Percentiles rank a stretch among this genome's conserved stretches.
These are phyloP conservation scores for Pholiota adiposa DNA, from an alignment of 1,284 basidiomycete species.

Conservation along the genomic window DNA sequence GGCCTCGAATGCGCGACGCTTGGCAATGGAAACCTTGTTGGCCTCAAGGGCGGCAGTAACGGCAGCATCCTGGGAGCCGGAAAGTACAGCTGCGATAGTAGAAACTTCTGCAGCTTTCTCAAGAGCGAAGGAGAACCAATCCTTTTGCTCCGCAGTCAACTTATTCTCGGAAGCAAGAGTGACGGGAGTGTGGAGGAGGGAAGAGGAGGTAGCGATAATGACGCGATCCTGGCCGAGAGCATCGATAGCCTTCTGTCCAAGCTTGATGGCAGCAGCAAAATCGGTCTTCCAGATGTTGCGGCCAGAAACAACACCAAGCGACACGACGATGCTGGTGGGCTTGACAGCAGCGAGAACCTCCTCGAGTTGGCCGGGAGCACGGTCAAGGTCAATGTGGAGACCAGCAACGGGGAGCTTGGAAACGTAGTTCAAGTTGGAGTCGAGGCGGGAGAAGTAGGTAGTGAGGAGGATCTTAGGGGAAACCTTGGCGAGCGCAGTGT, in stretches of 20 bases:
- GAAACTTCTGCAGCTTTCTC: slow-evolving; percentile 97
- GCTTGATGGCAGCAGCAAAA: slow-evolving; percentile 82
- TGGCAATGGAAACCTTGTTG: slow-evolving; percentile 92
- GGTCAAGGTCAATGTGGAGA: slow-evolving; percentile 97
- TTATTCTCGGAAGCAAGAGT: slow-evolving; percentile 94
- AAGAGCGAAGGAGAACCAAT: slow-evolving; percentile 99
- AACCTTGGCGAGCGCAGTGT: slow-evolving; percentile 82
- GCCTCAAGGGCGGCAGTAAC: slow-evolving; percentile 78
- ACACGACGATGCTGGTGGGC: slow-evolving; percentile 81
- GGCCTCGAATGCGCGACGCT: slow-evolving; percentile 95
- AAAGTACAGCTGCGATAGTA: slow-evolving; percentile 82
- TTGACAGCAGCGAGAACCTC: slow-evolving; percentile 86
- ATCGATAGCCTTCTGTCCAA: slow-evolving; percentile 86
- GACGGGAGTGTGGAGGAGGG: slow-evolving; percentile 98
- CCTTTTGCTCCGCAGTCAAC: slow-evolving; percentile 88
- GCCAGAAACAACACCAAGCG: slow-evolving; percentile 96
- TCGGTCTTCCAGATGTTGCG: slow-evolving; percentile 99
- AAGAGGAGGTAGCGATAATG: slow-evolving; percentile 95
- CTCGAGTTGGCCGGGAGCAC: slow-evolving; percentile 91
- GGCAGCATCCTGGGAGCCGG: slow-evolving; percentile 78
- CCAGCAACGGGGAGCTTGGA: slow-evolving; percentile 93
- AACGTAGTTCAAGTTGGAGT: slow-evolving; percentile 88
- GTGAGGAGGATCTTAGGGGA: slow-evolving; percentile 93
- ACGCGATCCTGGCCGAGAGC: slow-evolving; percentile 87
- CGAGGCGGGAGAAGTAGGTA: slow-evolving; percentile 97